These are phyloP conservation scores for Micractinium conductrix DNA, from an alignment of 139 green algal genomes.

Conservation along the genomic window DNA sequence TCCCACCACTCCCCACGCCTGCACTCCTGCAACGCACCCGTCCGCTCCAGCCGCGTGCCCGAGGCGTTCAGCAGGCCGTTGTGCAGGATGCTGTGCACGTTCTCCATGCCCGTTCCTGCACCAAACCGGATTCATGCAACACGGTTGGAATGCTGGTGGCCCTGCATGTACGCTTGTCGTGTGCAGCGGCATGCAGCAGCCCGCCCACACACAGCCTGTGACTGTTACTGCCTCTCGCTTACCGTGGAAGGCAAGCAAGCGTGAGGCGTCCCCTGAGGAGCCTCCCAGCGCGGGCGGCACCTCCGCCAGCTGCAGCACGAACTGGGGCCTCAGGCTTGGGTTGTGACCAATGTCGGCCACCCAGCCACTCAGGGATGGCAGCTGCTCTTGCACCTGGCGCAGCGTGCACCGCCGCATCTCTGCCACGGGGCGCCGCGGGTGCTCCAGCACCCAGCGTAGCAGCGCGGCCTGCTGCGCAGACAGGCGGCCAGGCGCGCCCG, in stretches of 20 bases:
- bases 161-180: no score
- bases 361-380: conserved; percentile 10
- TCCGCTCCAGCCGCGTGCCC: conserved; percentile 34
- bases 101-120: conserved; percentile 33
- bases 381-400: conserved; percentile 13
- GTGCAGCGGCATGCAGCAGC: no score
- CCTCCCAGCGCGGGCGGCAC: background rate
- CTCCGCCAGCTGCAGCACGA: conserved; percentile 6
- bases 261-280: background rate
- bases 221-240: no score
- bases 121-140: no score
- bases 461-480: background rate
- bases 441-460: conserved; percentile 1
- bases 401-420: background rate
- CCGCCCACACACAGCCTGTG: no score
- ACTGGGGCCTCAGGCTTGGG: conserved; percentile 5
- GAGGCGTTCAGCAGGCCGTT: conserved; percentile 30
- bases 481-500: background rate
- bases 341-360: conserved; percentile 18
- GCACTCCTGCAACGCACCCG: background rate
- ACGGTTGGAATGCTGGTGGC: no score
- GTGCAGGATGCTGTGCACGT: conserved; percentile 36
- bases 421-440: background rate
- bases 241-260: conserved; percentile 21
- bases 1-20: background rate